These are phyloP conservation scores for Trifolium subterraneum DNA, from an alignment of 306 rosid genomes.

Conservation along the genomic window DNA sequence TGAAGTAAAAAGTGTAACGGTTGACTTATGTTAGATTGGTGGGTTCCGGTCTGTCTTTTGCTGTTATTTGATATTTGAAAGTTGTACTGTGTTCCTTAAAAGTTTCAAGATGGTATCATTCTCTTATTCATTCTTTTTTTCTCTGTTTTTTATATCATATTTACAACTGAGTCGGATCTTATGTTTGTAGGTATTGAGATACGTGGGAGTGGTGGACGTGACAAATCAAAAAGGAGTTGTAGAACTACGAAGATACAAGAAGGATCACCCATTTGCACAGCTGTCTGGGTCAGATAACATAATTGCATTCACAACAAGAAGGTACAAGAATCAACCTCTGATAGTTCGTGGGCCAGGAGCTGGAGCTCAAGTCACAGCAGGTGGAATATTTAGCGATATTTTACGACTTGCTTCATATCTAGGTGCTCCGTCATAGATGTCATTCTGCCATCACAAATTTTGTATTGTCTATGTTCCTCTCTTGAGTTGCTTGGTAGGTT, in stretches of 20 bases:
- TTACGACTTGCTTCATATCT: conserved; percentile 96
- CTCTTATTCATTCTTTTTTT: neutral
- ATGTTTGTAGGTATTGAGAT: conserved; percentile 81
- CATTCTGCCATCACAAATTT: conserved; percentile 32
- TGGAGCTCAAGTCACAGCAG: conserved; percentile 98
- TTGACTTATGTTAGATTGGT: conserved; percentile 7
- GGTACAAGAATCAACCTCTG: conserved; percentile 83
- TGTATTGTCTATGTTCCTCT: conserved; percentile 34
- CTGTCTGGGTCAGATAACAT: conserved; percentile 93
- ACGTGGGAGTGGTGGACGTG: conserved; percentile 94
- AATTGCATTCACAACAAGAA: conserved; percentile 86
- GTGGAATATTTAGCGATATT: conserved; percentile 91
- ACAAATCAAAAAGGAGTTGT: conserved; percentile 69
- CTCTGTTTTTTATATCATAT: neutral
- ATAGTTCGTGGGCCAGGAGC: conserved; percentile 98
- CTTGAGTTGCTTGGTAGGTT: conserved; percentile 22
- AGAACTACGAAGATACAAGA: conserved; percentile 77
- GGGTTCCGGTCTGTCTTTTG: neutral
- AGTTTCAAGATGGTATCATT: neutral
- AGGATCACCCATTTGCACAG: conserved; percentile 96
- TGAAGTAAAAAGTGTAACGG: too few relatives aligned
- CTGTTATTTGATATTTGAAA: neutral
- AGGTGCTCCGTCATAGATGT: conserved; percentile 88
- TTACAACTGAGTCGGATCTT: conserved; percentile 25
- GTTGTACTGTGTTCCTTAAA: neutral